Evolutionary conservation across 495 filamentous ascomycete species (phyloP).

Genomic region (Symbiotaphrina buchneri): DNA sequence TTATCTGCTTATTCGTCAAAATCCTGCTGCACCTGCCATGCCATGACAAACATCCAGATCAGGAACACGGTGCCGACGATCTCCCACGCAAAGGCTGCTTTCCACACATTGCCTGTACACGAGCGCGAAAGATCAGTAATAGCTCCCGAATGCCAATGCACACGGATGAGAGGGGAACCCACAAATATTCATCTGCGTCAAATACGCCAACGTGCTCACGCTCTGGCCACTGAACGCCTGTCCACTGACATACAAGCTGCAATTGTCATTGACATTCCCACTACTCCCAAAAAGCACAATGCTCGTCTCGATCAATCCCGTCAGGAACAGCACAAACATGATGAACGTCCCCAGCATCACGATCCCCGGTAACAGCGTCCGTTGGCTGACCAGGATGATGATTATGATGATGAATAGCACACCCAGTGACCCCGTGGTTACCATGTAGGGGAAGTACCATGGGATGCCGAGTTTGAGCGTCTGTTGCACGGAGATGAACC

Average conservation of each 20-base stretch:
- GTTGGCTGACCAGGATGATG: slow-evolving; percentile 48
- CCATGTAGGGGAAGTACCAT: slow-evolving; percentile 92
- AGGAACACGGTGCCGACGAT: slow-evolving; percentile 67
- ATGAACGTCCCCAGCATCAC: slow-evolving; percentile 85
- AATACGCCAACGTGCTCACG: slow-evolving; percentile 55
- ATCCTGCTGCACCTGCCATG: slow-evolving; percentile 64
- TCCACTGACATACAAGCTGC: slow-evolving; percentile 45
- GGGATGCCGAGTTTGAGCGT: slow-evolving; percentile 48
- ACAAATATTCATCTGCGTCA: slow-evolving; percentile 78
- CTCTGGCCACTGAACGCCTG: slow-evolving; percentile 33
- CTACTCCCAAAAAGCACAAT: slow-evolving; percentile 73
- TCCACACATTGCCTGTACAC: slow-evolving; percentile 26
- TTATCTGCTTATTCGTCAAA: slow-evolving; percentile 24
- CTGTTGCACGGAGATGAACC: slow-evolving; percentile 62
- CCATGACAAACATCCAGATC: slow-evolving; percentile 89
- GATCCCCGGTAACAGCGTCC: slow-evolving; percentile 68
- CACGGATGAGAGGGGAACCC: slow-evolving; percentile 14
- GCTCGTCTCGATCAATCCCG: slow-evolving; percentile 71
- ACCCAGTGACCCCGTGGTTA: slow-evolving; percentile 42
- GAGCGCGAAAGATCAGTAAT: slow-evolving; percentile 5
- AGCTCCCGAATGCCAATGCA: background rate
- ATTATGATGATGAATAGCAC: slow-evolving; percentile 54
- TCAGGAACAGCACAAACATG: slow-evolving; percentile 79
- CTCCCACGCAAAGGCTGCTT: slow-evolving; percentile 41
- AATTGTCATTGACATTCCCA: slow-evolving; percentile 58